phyloP scores from a whole-genome alignment of 768 basidiomycete species.

The Holtermannia corniformis region DNA sequence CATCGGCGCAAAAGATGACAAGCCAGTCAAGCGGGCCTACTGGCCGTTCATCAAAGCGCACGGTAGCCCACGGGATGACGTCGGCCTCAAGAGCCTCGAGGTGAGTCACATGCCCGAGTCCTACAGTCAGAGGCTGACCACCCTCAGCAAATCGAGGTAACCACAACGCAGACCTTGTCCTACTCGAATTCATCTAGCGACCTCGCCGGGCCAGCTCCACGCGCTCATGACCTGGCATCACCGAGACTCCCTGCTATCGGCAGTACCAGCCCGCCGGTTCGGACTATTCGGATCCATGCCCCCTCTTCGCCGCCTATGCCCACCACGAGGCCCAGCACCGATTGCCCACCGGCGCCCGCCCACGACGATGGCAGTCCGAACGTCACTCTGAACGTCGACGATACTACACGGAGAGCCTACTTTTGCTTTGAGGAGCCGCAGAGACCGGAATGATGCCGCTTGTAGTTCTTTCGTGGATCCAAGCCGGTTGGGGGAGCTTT shows the following conservation, averaged over 20 bases:
- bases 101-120: background rate
- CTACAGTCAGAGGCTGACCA: too few species aligned
- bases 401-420: background rate
- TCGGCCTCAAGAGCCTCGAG: background rate
- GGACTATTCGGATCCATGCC: background rate
- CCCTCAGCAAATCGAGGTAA: background rate
- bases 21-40: background rate
- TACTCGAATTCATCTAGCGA: background rate
- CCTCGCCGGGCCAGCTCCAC: background rate
- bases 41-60: background rate
- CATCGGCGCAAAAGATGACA: background rate
- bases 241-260: too few species aligned
- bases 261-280: too few species aligned
- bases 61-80: background rate
- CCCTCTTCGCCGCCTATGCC: background rate
- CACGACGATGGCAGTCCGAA: background rate
- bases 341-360: background rate
- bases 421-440: background rate
- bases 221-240: background rate
- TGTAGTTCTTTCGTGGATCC: too few species aligned
- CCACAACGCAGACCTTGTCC: background rate
- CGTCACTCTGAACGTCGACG: background rate
- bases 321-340: background rate
- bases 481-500: too few species aligned
- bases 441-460: too few species aligned